Base-by-base conservation (phyloP, 2,329 filamentous ascomycete genomes). In the Diplocarpon rosae region DNA sequence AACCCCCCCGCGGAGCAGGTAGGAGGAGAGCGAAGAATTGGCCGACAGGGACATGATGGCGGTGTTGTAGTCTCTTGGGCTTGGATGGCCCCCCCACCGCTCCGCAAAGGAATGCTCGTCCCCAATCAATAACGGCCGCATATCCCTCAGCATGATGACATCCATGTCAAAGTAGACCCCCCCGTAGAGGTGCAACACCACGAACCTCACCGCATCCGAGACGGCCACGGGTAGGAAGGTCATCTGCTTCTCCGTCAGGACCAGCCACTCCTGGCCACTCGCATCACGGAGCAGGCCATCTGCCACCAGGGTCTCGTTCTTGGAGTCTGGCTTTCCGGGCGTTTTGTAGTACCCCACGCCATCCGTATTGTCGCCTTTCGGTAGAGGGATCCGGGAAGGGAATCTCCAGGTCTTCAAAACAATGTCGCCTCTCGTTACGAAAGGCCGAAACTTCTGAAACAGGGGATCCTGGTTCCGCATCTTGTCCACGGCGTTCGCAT, bases 91-190 rank as follows among this genome's bases (percentile, higher is more conserved):
- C 5, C 65, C 72, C 72, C 72, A 76, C 45, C 72, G 64, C 56
- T 75, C 72, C 9, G 72, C 72, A 53, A 75, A 76, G 4, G 66
- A 62, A 52, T 73, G 71, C 32, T 60, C 52, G 37, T 72, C 65
- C 39, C 68, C 69, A 35, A 75, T 58, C 5, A 75, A 59, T 8
- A 75, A 56, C 1, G 71, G 71, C n/a, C 71, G 67, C 65, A 75
- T 69, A 49, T 75, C 71, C 44, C 71, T 61, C 11, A 75, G 64
- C 64, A 75, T 69, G 9, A 73, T 58, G 12, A 74, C 68, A 47
- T 75, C 71, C 70, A 75, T 73, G 58, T 75, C 71, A 50, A 71
- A 72, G 52, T 75, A 75, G 10, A 68, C 67, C 1, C 71, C 71
- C 20, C 71, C 71, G 48, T 73, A 67, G 13, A 72, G 62, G 55